Evolutionary conservation across 2,329 filamentous ascomycete genomes (phyloP).

Genomic region (Daldinia sp.): DNA sequence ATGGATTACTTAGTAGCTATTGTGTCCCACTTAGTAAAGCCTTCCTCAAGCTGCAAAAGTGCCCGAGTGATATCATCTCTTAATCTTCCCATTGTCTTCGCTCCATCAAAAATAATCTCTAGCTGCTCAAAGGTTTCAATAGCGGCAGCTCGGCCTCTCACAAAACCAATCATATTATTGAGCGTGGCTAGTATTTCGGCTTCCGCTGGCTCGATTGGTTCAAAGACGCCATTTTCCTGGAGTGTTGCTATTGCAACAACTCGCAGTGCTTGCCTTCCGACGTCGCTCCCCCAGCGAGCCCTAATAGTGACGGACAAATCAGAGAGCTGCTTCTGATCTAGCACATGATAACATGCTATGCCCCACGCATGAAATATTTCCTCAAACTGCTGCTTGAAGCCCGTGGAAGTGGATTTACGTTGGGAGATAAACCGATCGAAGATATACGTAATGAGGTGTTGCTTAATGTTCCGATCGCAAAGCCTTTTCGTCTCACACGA

Average conservation of each 20-base stretch:
- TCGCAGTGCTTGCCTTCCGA: slow-evolving; percentile 4
- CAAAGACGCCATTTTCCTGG: slow-evolving; percentile 12
- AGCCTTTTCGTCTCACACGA: neutral
- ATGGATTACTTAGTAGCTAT: slow-evolving; percentile 3
- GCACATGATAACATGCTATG: neutral
- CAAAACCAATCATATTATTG: slow-evolving; percentile 17
- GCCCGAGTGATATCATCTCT: slow-evolving; percentile 5
- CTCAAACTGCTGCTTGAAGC: slow-evolving; percentile 9
- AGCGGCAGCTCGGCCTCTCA: neutral
- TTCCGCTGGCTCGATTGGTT: slow-evolving; percentile 6
- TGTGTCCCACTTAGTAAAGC: slow-evolving; percentile 10
- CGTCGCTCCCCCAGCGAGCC: slow-evolving; percentile 22
- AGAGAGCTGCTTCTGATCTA: slow-evolving; percentile 11
- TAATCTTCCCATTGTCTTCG: slow-evolving; percentile 1
- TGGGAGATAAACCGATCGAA: slow-evolving; percentile 25
- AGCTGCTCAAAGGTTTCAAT: slow-evolving; percentile 21
- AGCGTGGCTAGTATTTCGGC: slow-evolving; percentile 16
- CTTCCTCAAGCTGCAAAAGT: slow-evolving; percentile 7
- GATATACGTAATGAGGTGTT: slow-evolving; percentile 15
- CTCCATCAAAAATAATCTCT: slow-evolving; percentile 10
- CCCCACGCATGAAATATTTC: slow-evolving; percentile 7
- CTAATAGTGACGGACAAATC: slow-evolving; percentile 3
- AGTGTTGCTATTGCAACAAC: slow-evolving; percentile 10
- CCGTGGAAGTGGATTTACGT: slow-evolving; percentile 8
- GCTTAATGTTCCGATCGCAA: slow-evolving; percentile 7